phyloP scores from a whole-genome alignment of 2,329 filamentous ascomycete species.

The Fusarium buharicum region DNA sequence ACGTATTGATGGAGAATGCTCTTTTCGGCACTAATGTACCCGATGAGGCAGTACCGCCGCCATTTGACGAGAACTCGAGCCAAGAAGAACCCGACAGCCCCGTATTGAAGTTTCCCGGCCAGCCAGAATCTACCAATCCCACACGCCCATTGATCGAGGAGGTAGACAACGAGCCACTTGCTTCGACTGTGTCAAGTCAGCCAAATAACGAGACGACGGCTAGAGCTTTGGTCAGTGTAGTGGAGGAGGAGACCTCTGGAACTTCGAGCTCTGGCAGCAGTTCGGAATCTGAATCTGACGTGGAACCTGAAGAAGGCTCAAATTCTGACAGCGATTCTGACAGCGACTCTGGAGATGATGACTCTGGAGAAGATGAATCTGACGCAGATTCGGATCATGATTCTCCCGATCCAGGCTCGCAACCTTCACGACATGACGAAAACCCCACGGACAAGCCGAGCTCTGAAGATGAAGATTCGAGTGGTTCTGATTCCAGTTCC shows the following conservation, averaged over 20 bases:
- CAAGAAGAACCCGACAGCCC: slow-evolving; percentile 14
- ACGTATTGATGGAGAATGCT: slow-evolving; percentile 49
- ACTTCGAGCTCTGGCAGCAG: slow-evolving; percentile 34
- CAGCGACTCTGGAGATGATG: slow-evolving; percentile 16
- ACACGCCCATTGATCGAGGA: slow-evolving; percentile 48
- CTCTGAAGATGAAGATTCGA: slow-evolving; percentile 18
- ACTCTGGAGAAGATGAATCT: slow-evolving; percentile 12
- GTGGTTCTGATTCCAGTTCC: slow-evolving; percentile 11
- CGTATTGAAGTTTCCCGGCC: slow-evolving; percentile 19
- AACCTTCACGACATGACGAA: neutral
- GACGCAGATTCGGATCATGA: neutral
- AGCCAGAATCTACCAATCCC: slow-evolving; percentile 3
- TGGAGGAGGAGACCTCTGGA: slow-evolving; percentile 22
- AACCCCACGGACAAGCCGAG: neutral
- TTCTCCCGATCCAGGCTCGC: neutral
- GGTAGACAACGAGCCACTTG: slow-evolving; percentile 27
- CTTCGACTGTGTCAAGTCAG: neutral
- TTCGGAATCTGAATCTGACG: slow-evolving; percentile 45
- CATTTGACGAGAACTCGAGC: slow-evolving; percentile 4
- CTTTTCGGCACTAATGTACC: slow-evolving; percentile 30
- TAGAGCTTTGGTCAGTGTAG: slow-evolving; percentile 11
- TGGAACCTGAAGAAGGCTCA: slow-evolving; percentile 47
- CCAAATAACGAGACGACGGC: neutral
- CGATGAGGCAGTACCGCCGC: slow-evolving; percentile 3
- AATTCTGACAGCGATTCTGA: slow-evolving; percentile 1